Evolutionary conservation across 805 yeast genomes (phyloP).

Genomic region (Candida pseudoglaebosa): DNA sequence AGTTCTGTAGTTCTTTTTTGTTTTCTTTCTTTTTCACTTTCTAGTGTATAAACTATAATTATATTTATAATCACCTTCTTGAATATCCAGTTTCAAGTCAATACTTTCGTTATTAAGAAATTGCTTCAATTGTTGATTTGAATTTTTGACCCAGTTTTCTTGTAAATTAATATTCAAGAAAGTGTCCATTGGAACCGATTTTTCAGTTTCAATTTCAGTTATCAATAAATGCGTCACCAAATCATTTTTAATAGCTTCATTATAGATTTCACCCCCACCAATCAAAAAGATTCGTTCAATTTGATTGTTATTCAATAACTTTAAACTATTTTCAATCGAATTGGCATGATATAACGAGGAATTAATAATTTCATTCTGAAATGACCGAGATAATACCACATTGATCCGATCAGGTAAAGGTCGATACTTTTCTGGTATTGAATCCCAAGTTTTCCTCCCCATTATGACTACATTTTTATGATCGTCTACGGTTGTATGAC

Average conservation of each 20-base stretch:
- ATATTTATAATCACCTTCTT: conserved; percentile 43
- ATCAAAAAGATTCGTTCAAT: conserved; percentile 72
- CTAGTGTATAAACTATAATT: conserved; percentile 58
- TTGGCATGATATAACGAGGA: conserved; percentile 25
- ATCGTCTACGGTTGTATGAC: conserved; percentile 30
- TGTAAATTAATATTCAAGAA: conserved; percentile 43
- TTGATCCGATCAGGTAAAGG: conserved; percentile 78
- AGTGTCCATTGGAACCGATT: conserved; percentile 64
- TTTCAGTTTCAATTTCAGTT: conserved; percentile 54
- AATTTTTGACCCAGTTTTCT: conserved; percentile 33
- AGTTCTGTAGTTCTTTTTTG: too few relatives aligned
- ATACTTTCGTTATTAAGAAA: conserved; percentile 28
- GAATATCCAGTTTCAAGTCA: conserved; percentile 26
- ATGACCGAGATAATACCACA: conserved; percentile 62
- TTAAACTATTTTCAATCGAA: conserved; percentile 25
- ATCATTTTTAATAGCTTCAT: conserved; percentile 42
- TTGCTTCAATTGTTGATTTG: conserved; percentile 30
- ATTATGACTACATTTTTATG: conserved; percentile 73
- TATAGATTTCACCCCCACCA: conserved; percentile 90
- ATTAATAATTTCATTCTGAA: conserved; percentile 16
- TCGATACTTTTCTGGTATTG: conserved; percentile 79
- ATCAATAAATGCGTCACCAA: conserved; percentile 55
- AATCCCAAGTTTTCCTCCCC: conserved; percentile 97
- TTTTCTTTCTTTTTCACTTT: too few relatives aligned
- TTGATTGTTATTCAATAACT: conserved; percentile 10